Base-by-base conservation (phyloP, 2,329 filamentous ascomycete genomes). In the Epicoccum nigrum region DNA sequence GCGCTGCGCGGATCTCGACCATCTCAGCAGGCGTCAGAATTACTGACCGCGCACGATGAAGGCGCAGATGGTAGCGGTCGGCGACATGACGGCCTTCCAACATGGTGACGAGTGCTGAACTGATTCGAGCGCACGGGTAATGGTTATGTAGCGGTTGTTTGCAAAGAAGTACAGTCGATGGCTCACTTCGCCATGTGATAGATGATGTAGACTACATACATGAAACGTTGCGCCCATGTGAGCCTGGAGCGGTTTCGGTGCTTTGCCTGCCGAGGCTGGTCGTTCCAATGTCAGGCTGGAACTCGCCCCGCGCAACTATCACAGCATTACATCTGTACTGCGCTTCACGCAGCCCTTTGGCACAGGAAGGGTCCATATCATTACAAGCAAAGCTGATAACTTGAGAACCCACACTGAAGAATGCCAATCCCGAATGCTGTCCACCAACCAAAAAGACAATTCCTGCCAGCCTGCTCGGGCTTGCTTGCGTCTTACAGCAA, bases 1-100 rank as follows among this genome's bases (percentile, higher is more conserved):
- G 94, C 9, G 93, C 90, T 11, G 94, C 94, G 58, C 94, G 90
- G 60, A 97, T 88, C 76, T 97, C 94, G 58, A 97, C 90, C 34
- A 99, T 87, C 74, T 97, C 93, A 62, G 88, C 82, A 19, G 86
- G 80, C 4, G 91, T 95, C 54, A 97, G 81, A 19, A 94, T 80
- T 25, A 96, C 88, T 19, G 89, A 92, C 55, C 89, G 85, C 35
- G 92, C 92, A 45, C 92, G 86, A 76, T 96, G 92, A 58, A 89
- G 80, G 55, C 92, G 89, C 42, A 96, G 81, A 58, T 85, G 89
- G 70, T 95, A 89, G 56, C 83, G 83, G 70, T 92, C 86, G 70
- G 86, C 84, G 32, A 86, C 87, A 67, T 88, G 83, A 39, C 76
- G 77, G 58, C 77, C 78, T 76, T 81, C 56, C 16, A 54, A 45